phyloP scores from a whole-genome alignment of 805 yeast genomes.

The Hanseniaspora hatyaiensis region DNA sequence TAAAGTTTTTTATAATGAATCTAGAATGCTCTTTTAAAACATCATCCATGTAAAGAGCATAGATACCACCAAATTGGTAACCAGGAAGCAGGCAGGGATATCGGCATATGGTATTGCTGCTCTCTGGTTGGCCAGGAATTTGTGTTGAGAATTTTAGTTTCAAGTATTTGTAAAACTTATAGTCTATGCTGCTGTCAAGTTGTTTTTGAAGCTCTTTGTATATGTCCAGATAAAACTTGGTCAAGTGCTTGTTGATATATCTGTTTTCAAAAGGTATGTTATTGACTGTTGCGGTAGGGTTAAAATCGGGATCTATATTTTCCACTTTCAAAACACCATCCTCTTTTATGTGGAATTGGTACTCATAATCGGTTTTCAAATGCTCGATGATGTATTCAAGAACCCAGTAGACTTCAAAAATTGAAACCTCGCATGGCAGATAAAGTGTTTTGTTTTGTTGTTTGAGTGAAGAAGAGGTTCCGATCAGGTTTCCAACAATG shows the following conservation, averaged over 20 bases:
- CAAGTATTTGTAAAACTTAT: conserved; percentile 8
- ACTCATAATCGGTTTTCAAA: not conserved
- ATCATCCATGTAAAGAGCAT: conserved; percentile 12
- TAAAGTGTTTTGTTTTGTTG: conserved; percentile 6
- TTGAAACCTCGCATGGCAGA: conserved; percentile 9
- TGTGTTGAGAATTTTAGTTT: conserved; percentile 3
- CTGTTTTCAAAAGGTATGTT: conserved; percentile 3
- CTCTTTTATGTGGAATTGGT: not conserved
- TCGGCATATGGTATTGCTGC: not conserved
- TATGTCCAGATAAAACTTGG: not conserved
- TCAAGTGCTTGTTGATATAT: not conserved
- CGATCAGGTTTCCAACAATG: conserved; percentile 8
- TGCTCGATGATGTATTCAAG: not conserved
- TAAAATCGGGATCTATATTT: not conserved
- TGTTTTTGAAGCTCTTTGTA: not conserved
- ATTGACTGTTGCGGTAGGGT: not conserved
- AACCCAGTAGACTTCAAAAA: conserved; percentile 7
- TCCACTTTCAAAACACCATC: conserved; percentile 3
- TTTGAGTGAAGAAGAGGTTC: conserved; percentile 3
- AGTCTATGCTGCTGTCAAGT: not conserved
- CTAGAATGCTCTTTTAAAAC: conserved; percentile 8
- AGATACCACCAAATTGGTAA: conserved; percentile 5
- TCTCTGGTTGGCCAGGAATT: too few species aligned
- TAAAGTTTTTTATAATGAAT: conserved; percentile 8
- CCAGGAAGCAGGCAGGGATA: conserved; percentile 14